Evolutionary conservation across 2,329 filamentous ascomycete species (phyloP), one percentile per base, ranked within the genome.

Genomic region (Pseudogymnoascus pannorum): DNA sequence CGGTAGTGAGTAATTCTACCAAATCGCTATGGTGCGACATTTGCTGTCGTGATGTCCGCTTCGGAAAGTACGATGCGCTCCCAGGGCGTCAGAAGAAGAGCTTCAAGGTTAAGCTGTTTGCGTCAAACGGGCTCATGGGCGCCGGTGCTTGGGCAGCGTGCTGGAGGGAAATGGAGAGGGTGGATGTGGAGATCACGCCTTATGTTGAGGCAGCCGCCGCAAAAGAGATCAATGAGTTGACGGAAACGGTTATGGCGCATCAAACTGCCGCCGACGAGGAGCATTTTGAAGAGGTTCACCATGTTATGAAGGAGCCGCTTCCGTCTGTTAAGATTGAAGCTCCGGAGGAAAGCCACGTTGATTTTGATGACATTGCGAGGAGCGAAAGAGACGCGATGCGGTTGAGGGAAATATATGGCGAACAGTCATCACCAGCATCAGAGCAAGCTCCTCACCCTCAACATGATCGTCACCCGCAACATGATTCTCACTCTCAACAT

Each of bases 141-240:
- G 87, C 91, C 4, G 91, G 91, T 0, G 93, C 94, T 0, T 99
- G 94, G 94, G 84, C 85, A 4, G 92, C 92, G 2, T 93, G 91
- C 62, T 99, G 93, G 93, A 89, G 85, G 67, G 93, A 97, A 74
- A 99, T 99, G 94, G 94, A 99, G 75, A 84, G 93, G n/a, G 91
- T 97, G 0, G 94, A 99, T 70, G 90, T 96, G 1, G 93, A 97
- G 74, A 84, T 99, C 59, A 85, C 89, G 68, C 89, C 94, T 3
- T 83, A 87, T 69, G 81, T 92, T 9, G 82, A 85, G 16, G 73
- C 82, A 0, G 74, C 78, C 1, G 71, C 87, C 11, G 80, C 85
- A 60, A 79, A 81, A 16, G 83, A 85, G 66, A 58, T 58, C 54
- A 42, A 26, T 16, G 44, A 24, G 33, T 51, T 20, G 42, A 58